These are phyloP conservation scores for Cryptococcus sp. DNA, from an alignment of 1,284 basidiomycete genomes.

Conservation along the genomic window DNA sequence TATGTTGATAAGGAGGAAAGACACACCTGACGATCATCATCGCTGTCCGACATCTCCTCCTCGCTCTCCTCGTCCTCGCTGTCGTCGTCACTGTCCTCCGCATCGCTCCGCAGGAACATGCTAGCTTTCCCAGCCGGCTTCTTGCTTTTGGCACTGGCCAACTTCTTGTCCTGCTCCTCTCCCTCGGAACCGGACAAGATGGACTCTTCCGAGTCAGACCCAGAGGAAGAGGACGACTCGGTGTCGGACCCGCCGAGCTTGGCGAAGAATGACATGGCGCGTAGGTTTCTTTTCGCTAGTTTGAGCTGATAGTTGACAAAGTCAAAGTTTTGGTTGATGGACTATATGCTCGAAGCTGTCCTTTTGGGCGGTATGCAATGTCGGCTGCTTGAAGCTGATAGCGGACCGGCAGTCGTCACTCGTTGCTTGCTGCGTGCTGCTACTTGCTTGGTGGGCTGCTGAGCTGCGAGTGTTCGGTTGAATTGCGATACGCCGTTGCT, in stretches of 20 bases:
- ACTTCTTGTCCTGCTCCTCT: slow-evolving; percentile 32
- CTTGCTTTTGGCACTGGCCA: slow-evolving; percentile 23
- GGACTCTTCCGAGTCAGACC: slow-evolving; percentile 51
- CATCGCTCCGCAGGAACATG: slow-evolving; percentile 46
- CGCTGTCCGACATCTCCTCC: slow-evolving; percentile 40
- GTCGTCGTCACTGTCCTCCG: slow-evolving; percentile 32
- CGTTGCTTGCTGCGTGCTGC: too few relatives aligned
- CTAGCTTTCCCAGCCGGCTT: slow-evolving; percentile 19
- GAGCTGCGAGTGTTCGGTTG: not conserved
- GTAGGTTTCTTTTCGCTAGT: not conserved
- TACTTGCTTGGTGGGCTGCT: not conserved
- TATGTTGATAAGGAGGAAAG: not conserved
- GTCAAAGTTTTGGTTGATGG: not conserved
- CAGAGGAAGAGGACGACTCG: slow-evolving; percentile 43
- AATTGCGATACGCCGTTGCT: too few relatives aligned
- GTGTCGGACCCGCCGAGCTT: slow-evolving; percentile 44
- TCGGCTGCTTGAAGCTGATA: too few relatives aligned
- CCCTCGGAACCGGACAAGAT: slow-evolving; percentile 48
- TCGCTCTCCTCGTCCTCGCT: slow-evolving; percentile 45
- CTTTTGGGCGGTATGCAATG: not conserved
- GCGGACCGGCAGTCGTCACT: too few relatives aligned
- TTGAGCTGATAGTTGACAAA: not conserved
- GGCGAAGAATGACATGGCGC: slow-evolving; percentile 51
- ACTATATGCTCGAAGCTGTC: not conserved
- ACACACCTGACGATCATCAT: slow-evolving; percentile 38